Percentiles rank a stretch among this genome's conserved stretches.
phyloP scores from a whole-genome alignment of 2,329 filamentous ascomycete genomes.

The Fusarium sp. region DNA sequence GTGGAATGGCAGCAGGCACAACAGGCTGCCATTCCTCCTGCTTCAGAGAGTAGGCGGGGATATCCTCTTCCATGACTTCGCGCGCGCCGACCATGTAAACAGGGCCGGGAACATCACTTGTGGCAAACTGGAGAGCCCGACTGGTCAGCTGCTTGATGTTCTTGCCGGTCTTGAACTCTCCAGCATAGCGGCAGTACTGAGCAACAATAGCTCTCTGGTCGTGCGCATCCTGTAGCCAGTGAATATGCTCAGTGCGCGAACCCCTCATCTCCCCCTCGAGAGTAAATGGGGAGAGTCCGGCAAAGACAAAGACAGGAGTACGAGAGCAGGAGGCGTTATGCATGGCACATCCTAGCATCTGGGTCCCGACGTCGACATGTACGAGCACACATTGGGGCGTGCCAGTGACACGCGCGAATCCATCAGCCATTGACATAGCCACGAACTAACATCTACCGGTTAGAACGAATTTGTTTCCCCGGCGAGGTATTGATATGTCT shows the following conservation, averaged over 20 bases:
- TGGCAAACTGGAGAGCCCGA: constrained; percentile 82
- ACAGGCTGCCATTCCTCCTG: constrained; percentile 77
- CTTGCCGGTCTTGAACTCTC: constrained; percentile 81
- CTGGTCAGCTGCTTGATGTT: constrained; percentile 91
- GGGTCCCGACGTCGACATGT: constrained; percentile 83
- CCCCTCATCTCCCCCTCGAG: constrained; percentile 80
- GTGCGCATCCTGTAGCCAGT: constrained; percentile 85
- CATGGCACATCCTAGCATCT: constrained; percentile 78
- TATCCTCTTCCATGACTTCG: constrained; percentile 87
- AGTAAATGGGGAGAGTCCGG: constrained; percentile 79
- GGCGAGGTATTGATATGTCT: neutral
- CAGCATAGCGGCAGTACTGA: constrained; percentile 86
- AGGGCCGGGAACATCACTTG: constrained; percentile 78
- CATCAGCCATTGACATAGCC: constrained; percentile 83
- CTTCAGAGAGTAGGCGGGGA: constrained; percentile 74
- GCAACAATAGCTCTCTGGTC: constrained; percentile 82
- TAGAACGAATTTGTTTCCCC: neutral
- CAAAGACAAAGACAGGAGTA: constrained; percentile 79
- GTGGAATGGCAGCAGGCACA: constrained; percentile 67
- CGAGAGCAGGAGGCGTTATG: constrained; percentile 81
- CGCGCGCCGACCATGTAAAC: constrained; percentile 81
- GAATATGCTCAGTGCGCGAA: constrained; percentile 81
- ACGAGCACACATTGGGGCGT: constrained; percentile 81
- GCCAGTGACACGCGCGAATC: constrained; percentile 76
- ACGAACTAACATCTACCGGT: constrained; percentile 69